A percentile compares a stretch with the other conserved stretches of the same genome.
Evolutionary conservation across 306 rosid genomes (phyloP).

Genomic region (Ormosia semicastrata): DNA sequence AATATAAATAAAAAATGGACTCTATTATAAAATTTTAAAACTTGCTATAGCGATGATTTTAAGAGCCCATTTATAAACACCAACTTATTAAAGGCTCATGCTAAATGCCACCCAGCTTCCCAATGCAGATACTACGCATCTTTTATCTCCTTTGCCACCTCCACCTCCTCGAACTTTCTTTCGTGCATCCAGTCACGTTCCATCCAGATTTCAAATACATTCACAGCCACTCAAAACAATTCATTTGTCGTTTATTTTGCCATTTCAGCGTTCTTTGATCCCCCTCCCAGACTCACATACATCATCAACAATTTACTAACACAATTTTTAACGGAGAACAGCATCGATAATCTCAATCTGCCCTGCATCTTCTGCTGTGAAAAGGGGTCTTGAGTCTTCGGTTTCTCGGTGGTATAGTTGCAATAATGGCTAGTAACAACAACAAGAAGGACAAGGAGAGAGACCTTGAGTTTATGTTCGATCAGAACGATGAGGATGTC

Average conservation of each 20-base stretch:
- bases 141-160: not conserved
- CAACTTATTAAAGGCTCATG: too few relatives aligned
- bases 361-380: not conserved
- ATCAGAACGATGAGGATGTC: slow-evolving; percentile 31
- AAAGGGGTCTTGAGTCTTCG: not conserved
- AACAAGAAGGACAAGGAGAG: slow-evolving; percentile 22
- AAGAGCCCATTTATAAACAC: too few relatives aligned
- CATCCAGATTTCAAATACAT: not conserved
- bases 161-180: not conserved
- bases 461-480: slow-evolving; percentile 39
- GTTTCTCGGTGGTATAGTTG: not conserved
- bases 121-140: not conserved
- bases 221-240: not conserved
- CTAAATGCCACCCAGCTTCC: not conserved
- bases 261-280: too few relatives aligned
- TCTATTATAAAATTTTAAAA: too few relatives aligned
- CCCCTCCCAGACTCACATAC: not conserved
- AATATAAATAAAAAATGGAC: too few relatives aligned
- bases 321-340: not conserved
- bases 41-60: too few relatives aligned
- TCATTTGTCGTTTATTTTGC: not conserved
- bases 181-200: not conserved
- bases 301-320: not conserved
- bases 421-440: slow-evolving; percentile 29
- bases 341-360: not conserved